Conservation (phyloP, 306 rosid species). For the Castanea sativa region DNA sequence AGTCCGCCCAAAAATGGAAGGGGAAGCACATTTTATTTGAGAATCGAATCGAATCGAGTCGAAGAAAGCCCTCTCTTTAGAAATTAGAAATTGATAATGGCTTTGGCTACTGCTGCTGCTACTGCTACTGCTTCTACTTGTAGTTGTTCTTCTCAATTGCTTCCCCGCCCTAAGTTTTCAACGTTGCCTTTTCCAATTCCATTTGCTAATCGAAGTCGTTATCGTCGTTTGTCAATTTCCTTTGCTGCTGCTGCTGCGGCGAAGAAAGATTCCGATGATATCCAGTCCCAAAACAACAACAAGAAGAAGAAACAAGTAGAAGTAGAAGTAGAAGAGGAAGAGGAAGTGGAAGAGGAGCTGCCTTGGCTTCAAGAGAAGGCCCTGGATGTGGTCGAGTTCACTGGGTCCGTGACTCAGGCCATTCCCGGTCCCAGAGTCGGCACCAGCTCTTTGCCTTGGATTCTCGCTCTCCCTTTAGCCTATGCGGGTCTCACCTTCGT, state of each 20-base stretch:
- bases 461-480: constrained; percentile 79
- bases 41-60: too few relatives aligned
- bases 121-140: constrained; percentile 16
- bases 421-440: constrained; percentile 95
- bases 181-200: background rate
- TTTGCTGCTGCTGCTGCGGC: constrained; percentile 22
- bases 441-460: constrained; percentile 81
- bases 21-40: too few relatives aligned
- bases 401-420: constrained; percentile 88
- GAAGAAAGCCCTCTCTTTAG: too few relatives aligned
- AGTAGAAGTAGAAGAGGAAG: constrained; percentile 16
- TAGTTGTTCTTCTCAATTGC: constrained; percentile 38
- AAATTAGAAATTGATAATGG: too few relatives aligned
- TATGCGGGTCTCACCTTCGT: constrained; percentile 71
- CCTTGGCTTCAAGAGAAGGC: constrained; percentile 98
- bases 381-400: constrained; percentile 85
- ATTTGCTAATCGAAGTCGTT: background rate
- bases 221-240: background rate
- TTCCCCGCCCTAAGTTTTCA: constrained; percentile 18
- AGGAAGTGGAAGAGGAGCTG: constrained; percentile 61
- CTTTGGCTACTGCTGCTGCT: background rate
- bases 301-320: background rate
- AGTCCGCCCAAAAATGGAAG: too few relatives aligned
- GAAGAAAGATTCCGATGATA: constrained; percentile 20
- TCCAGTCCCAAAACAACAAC: constrained; percentile 9